phyloP scores from a whole-genome alignment of 2,329 filamentous ascomycete genomes.

The Aspergillus felis region DNA sequence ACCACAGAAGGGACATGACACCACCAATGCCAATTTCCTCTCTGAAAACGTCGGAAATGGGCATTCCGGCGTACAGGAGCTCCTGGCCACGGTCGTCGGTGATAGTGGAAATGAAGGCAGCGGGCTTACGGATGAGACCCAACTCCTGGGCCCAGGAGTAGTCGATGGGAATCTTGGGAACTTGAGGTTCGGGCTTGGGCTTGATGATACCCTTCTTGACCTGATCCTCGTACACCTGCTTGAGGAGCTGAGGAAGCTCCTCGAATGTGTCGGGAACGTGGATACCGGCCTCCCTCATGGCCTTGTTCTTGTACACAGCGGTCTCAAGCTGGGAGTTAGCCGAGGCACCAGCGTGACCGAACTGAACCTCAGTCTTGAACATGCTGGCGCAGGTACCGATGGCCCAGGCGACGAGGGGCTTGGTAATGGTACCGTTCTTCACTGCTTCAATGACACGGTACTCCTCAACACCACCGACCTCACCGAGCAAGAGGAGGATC shows the following conservation, averaged over 20 bases:
- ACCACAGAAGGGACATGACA: constrained; percentile 99
- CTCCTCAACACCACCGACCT: constrained; percentile 98
- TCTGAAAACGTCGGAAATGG: constrained; percentile 98
- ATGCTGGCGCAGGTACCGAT: constrained; percentile 99
- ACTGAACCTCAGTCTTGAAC: constrained; percentile 99
- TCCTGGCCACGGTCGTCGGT: constrained; percentile 99
- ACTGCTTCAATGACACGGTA: constrained; percentile 99
- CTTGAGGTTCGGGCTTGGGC: constrained; percentile 81
- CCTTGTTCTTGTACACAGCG: constrained; percentile 92
- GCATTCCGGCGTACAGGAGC: constrained; percentile 97
- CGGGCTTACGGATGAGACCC: constrained; percentile 98
- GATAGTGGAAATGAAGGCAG: constrained; percentile 99
- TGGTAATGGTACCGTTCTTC: constrained; percentile 89
- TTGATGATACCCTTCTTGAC: constrained; percentile 80
- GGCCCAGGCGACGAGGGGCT: constrained; percentile 98
- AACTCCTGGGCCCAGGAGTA: constrained; percentile 99
- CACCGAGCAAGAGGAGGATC: constrained; percentile 90
- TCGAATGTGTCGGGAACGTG: constrained; percentile 94
- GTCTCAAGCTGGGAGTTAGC: constrained; percentile 99
- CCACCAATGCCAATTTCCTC: constrained; percentile 99
- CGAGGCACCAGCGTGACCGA: constrained; percentile 96
- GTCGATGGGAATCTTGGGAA: constrained; percentile 99
- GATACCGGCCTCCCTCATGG: constrained; percentile 92
- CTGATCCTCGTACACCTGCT: constrained; percentile 80
- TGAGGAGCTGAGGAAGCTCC: constrained; percentile 77